These are phyloP conservation scores for Coniferiporia sulphurascens DNA, from an alignment of 1,284 basidiomycete genomes.

Conservation along the genomic window DNA sequence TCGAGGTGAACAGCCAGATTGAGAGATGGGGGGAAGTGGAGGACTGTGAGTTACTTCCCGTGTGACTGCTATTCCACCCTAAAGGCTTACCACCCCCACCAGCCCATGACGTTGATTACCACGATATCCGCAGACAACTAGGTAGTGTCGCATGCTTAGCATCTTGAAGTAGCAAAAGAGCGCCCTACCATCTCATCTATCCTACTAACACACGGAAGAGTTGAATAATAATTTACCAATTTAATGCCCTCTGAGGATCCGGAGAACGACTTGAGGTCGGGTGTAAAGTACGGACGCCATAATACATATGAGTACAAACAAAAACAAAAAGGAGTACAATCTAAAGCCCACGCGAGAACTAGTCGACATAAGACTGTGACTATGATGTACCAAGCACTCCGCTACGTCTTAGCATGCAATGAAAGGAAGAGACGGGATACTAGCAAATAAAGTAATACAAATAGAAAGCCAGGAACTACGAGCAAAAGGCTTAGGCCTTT, in stretches of 20 bases:
- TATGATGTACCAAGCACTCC: no score
- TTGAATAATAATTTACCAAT: neutral
- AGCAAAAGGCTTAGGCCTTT: neutral
- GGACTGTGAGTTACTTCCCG: slow-evolving; percentile 76
- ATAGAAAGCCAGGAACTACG: neutral
- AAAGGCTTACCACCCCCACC: slow-evolving; percentile 19
- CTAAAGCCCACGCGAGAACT: neutral
- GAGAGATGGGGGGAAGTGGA: slow-evolving; percentile 98
- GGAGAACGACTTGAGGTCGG: neutral
- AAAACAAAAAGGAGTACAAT: slow-evolving; percentile 6
- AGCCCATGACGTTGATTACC: slow-evolving; percentile 97
- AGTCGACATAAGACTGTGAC: no score
- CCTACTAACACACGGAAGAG: neutral
- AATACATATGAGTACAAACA: slow-evolving; percentile 18
- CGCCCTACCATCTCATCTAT: neutral
- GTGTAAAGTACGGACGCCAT: slow-evolving; percentile 13
- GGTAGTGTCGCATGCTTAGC: slow-evolving; percentile 71
- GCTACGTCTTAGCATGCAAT: no score
- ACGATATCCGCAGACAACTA: slow-evolving; percentile 85
- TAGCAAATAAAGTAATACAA: neutral
- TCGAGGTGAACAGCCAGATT: slow-evolving; percentile 94
- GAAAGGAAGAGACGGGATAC: neutral
- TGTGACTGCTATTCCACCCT: slow-evolving; percentile 9
- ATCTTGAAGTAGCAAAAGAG: slow-evolving; percentile 18
- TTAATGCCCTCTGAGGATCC: neutral